Evolutionary conservation across 805 yeast genomes (phyloP).

Genomic region (Ogataea sp.): DNA sequence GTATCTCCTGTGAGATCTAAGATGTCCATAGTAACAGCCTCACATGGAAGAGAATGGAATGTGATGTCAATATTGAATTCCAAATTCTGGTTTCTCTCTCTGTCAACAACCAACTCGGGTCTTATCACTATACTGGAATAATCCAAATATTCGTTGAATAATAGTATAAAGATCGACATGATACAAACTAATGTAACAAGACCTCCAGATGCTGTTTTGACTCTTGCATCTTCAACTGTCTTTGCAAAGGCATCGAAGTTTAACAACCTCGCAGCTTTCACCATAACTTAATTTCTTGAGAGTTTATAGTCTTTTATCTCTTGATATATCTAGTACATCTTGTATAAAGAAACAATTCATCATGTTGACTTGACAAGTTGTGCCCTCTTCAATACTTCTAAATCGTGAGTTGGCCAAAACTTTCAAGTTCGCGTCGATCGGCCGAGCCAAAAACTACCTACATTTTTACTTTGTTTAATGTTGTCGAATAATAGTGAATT

Average conservation of each 20-base stretch:
- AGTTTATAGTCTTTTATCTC: no score
- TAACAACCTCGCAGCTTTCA: conserved; percentile 30
- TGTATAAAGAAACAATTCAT: no score
- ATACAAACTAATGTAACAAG: conserved; percentile 70
- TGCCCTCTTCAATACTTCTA: no score
- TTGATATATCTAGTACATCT: no score
- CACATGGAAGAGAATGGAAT: conserved; percentile 85
- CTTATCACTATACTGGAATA: conserved; percentile 59
- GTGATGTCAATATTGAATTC: conserved; percentile 75
- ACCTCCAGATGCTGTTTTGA: conserved; percentile 88
- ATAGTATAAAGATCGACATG: conserved; percentile 49
- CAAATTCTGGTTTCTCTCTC: conserved; percentile 66
- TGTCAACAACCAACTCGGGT: conserved; percentile 86
- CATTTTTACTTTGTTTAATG: no score
- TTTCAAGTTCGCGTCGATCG: no score
- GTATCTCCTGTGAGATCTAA: conserved; percentile 85
- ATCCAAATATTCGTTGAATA: conserved; percentile 69
- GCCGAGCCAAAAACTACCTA: no score
- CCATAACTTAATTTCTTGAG: no score
- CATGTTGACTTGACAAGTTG: no score
- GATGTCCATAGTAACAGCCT: conserved; percentile 68
- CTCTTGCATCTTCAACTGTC: conserved; percentile 87
- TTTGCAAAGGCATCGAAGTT: conserved; percentile 87
- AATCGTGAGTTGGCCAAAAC: no score
- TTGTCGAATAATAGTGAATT: no score